phyloP scores from a whole-genome alignment of 2,329 filamentous ascomycete genomes.

The Ceratocystis colombiana region DNA sequence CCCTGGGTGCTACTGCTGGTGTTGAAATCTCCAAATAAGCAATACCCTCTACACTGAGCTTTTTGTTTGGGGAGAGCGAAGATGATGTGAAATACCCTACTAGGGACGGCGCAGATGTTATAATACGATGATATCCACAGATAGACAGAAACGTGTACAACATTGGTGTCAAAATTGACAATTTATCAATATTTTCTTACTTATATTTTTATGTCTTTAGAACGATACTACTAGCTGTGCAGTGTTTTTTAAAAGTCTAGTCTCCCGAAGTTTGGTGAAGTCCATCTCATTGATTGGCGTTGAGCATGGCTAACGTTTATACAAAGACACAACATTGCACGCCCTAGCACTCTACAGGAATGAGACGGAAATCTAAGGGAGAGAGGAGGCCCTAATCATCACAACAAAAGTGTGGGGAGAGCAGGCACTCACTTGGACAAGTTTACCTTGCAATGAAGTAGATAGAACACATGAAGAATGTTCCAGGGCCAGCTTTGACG shows the following conservation, averaged over 20 bases:
- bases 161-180: conserved; percentile 21
- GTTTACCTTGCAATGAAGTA: neutral
- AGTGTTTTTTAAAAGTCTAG: too few relatives aligned
- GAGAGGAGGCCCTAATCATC: neutral
- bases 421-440: too few relatives aligned
- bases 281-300: too few relatives aligned
- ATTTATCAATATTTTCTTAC: conserved; percentile 11
- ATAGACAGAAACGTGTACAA: conserved; percentile 26
- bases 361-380: neutral
- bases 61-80: neutral
- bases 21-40: conserved; percentile 54
- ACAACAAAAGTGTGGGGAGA: neutral
- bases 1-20: conserved; percentile 61
- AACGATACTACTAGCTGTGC: too few relatives aligned
- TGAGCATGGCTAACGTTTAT: neutral
- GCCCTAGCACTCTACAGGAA: neutral
- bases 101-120: conserved; percentile 22
- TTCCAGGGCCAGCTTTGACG: conserved; percentile 1
- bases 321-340: neutral
- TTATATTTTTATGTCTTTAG: neutral
- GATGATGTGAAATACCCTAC: conserved; percentile 5
- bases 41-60: neutral
- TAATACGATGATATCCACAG: conserved; percentile 26
- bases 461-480: neutral
- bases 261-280: too few relatives aligned